These are phyloP conservation scores for Dothistroma septosporum DNA, from an alignment of 2,329 filamentous ascomycete genomes.

Conservation along the genomic window DNA sequence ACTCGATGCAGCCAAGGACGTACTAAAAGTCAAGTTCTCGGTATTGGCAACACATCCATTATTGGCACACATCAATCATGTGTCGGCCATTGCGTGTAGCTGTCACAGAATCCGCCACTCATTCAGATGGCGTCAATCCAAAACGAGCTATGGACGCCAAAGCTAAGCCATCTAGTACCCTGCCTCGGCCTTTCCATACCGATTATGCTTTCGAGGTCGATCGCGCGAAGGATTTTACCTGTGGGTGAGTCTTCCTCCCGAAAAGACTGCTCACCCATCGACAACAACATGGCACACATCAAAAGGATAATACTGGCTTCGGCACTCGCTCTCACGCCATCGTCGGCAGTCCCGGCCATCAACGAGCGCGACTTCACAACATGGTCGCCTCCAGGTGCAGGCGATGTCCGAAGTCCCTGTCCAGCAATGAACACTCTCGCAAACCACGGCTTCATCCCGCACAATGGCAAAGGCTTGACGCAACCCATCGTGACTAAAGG, in stretches of 20 bases:
- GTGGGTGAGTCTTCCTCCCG: background rate
- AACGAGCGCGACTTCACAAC: background rate
- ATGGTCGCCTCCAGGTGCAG: background rate
- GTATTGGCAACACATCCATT: background rate
- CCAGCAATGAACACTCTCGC: slow-evolving; percentile 13
- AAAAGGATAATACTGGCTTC: background rate
- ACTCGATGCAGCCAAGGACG: too few species aligned
- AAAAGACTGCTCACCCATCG: background rate
- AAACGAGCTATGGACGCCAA: background rate
- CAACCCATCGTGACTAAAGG: slow-evolving; percentile 21
- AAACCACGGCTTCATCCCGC: slow-evolving; percentile 23
- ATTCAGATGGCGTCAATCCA: background rate
- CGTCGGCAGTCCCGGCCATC: background rate
- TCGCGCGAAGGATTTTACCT: background rate
- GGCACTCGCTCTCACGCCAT: background rate
- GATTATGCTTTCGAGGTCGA: background rate
- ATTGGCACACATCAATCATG: background rate
- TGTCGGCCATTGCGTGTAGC: background rate
- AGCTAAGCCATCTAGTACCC: background rate
- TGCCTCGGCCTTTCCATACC: background rate
- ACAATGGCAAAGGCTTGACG: slow-evolving; percentile 24
- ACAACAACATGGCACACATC: background rate
- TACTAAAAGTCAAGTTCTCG: background rate
- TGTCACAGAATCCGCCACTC: background rate
- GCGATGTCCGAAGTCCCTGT: slow-evolving; percentile 5